Base-by-base conservation (phyloP, 2,329 filamentous ascomycete genomes). In the Thermothelomyces thermophilus region DNA sequence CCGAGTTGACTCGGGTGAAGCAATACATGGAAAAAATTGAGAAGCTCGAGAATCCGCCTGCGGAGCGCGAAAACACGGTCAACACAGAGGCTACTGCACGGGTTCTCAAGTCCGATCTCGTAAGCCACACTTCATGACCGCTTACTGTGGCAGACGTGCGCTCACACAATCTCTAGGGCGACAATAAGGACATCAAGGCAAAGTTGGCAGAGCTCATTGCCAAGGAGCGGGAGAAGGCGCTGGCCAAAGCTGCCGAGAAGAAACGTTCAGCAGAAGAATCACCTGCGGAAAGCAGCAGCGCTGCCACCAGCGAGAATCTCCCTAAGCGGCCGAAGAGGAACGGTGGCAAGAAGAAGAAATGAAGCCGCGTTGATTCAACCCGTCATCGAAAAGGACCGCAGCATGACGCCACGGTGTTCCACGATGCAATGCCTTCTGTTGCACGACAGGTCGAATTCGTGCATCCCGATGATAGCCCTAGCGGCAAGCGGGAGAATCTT, bases 11-110 rank as follows among this genome's bases (percentile, higher is more conserved):
- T 51, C 83, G 93, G 50, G 84, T 97, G 47, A 89, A 84, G 67
- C 86, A 90, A 64, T 97, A 97, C 68, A 95, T 95, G 69, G 82
- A 80, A 52, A 98, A 97, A 72, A 91, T 97, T 65, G 88, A 93
- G 63, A 73, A 75, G 13, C 77, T 82, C 3, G 90, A 96, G 67
- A 76, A 73, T 6, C 77, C 79, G 1, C 75, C 77, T 3, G 67
- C 71, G 46, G 73, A 80, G 61, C 75, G 77, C 28, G 72, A 67
- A 36, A 63, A 69, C 53, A 76, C 71, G 1, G 70, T 87, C 55
- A 80, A 96, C 63, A 90, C 86, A 60, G 79, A 81, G 57, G 90
- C 89, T 5, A 87, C 88, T 13, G 81, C 79, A 45, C 79, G 91
- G 44, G 87, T 98, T 53, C 83, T 98, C 60, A 88, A 85, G 63